Evolutionary conservation across 345 rosid species (phyloP), one percentile per base, ranked within the genome.

Genomic region (Linum usitatissimum): DNA sequence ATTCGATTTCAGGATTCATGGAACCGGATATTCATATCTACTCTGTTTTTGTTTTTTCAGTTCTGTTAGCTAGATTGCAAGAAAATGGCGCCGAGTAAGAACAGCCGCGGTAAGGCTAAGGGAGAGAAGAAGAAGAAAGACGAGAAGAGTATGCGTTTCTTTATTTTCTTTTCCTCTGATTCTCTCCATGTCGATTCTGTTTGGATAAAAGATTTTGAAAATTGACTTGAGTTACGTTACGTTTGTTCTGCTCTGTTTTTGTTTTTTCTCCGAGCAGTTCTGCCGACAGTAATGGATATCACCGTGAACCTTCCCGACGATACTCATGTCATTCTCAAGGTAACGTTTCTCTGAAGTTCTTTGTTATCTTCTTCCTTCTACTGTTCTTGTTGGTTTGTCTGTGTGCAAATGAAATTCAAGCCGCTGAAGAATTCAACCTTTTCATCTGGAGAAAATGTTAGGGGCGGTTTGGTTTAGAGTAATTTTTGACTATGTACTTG

Each of bases 71-170:
- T 55, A 4, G 14, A 8, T 20, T 9, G 59, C 30, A 66, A 13
- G 70, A 79, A 70, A 83, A 93, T 93, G 99, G 94, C 97, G 34
- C 98, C 98, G 12, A 86, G 81, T 13, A 87, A 81, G 82, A 90
- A 86, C 96, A 87, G 73, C 71, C 90, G 96, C 40, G 85, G 96
- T 55, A 93, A 90, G 76, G 76, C 91, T 30, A 93, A 82, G 71
- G 91, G 88, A 64, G 99, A 93, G 17, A 93, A 87, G 92, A 93
- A 86, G 90, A 93, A 93, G 83, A 93, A 90, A 66, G 99, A 87
- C 66, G 99, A 93, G 66, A 93, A 90, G 74, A 87, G 99, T 90
- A 80, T 28, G 19, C 15, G 23, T 56, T 40, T 38, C 21, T 59
- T 45, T 39, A 17, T 57, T 20, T 17, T 39, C 56, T 58, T 40